Base-by-base conservation (phyloP, 768 basidiomycete genomes). In the Psilocybe azurescens region DNA sequence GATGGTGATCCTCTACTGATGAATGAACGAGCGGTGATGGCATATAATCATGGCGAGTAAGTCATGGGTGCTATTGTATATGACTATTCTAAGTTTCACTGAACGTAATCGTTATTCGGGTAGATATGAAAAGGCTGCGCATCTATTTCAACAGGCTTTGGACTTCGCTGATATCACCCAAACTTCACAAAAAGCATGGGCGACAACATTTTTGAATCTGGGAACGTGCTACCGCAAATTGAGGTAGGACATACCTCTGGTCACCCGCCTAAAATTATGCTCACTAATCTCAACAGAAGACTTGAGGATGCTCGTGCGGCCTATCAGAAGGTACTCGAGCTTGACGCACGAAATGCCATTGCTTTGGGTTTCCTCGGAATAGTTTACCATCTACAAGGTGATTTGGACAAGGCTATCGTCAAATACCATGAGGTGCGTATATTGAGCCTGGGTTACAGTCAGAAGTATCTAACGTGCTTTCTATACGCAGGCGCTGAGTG, bases 1-100 rank as follows among this genome's bases (percentile, higher is more conserved):
- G 85, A 90, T 63, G 87, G 86, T 8, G 97, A 99, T 70, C 96
- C 97, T 39, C 78, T 98, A 58, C 79, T 98, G 50, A 81, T 90
- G 58, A 99, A 99, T 70, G 97, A 99, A 76, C 80, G 92, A 24
- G 97, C 95, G 3, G 95, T 98, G 0, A 91, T 97, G 84, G 90
- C 91, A 3, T 97, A 89, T 74, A 92, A 93, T 69, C 91, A 88
- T 61, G 89, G 88, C 75, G 79, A 92, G 94, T 96, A 69, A 72
- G 89, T 70, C 28, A 33, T 41, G 29, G 56, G n/a, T 33, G 11
- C 10, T 7, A 36, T 24, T 24, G 24, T 24, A 24, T 36, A 36
- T 36, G 33, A 36, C 33, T 36, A 36, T 36, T 36, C 33, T 36
- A 6, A 36, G 33, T 36, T 11, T 11, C 33, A 36, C 33, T 36